Conservation (phyloP, 306 rosid genomes). For the Ochetophila trinervis region DNA sequence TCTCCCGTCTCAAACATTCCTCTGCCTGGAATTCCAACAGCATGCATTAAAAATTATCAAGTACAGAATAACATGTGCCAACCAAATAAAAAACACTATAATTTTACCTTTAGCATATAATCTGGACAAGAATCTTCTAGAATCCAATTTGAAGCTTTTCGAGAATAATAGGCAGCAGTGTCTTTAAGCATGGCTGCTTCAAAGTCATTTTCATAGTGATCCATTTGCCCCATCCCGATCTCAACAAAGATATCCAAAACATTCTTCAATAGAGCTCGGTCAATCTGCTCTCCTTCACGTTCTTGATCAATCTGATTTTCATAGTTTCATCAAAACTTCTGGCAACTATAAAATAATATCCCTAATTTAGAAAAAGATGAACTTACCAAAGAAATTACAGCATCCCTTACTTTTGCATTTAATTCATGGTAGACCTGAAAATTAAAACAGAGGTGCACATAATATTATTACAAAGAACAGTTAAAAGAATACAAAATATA, state of each 20-base stretch:
- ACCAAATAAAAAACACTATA: neutral
- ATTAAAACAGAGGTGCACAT: conserved; percentile 5
- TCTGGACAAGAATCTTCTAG: conserved; percentile 54
- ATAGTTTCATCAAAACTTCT: neutral
- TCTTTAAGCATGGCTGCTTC: conserved; percentile 48
- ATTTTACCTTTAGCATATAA: conserved; percentile 45
- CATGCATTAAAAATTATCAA: conserved; percentile 10
- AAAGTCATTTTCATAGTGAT: conserved; percentile 48
- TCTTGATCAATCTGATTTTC: conserved; percentile 51
- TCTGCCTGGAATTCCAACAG: conserved; percentile 33
- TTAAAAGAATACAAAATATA: neutral
- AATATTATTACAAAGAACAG: neutral
- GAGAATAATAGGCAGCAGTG: conserved; percentile 44
- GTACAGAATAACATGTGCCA: neutral
- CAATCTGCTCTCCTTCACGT: conserved; percentile 63
- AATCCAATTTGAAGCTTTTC: conserved; percentile 55
- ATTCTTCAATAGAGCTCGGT: conserved; percentile 51
- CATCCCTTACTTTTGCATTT: conserved; percentile 58
- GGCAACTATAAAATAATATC: neutral
- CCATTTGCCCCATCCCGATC: conserved; percentile 55
- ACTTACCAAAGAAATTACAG: conserved; percentile 62
- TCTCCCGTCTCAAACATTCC: conserved; percentile 47
- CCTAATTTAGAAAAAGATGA: neutral
- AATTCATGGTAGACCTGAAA: conserved; percentile 61
- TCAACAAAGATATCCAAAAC: conserved; percentile 54